Percentiles rank a stretch among this genome's conserved stretches.
Evolutionary conservation across 1,284 basidiomycete species (phyloP).

Genomic region (Xanthoconium separans): DNA sequence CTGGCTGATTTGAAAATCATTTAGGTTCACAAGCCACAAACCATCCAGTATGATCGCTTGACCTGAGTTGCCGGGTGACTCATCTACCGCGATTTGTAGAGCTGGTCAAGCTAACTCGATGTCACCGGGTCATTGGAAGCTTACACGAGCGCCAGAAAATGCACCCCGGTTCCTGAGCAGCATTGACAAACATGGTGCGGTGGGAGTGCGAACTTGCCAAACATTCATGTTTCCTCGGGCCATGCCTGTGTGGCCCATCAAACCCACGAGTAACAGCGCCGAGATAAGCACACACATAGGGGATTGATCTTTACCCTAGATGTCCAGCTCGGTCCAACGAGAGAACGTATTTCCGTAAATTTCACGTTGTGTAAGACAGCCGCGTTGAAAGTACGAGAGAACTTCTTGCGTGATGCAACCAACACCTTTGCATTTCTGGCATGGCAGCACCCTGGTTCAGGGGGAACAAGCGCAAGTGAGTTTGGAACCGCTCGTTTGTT

Average conservation of each 20-base stretch:
- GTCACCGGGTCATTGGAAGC: slow-evolving; percentile 4
- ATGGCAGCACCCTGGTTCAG: neutral
- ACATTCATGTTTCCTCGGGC: slow-evolving; percentile 14
- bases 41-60: slow-evolving; percentile 1
- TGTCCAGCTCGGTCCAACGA: slow-evolving; percentile 9
- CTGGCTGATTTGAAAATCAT: slow-evolving; percentile 3
- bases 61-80: slow-evolving; percentile 6
- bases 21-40: neutral
- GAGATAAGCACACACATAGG: slow-evolving; percentile 18
- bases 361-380: slow-evolving; percentile 6
- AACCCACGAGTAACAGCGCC: slow-evolving; percentile 11
- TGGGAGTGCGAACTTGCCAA: slow-evolving; percentile 13
- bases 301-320: slow-evolving; percentile 16
- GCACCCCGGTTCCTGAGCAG: slow-evolving; percentile 33
- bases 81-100: slow-evolving; percentile 1
- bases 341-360: slow-evolving; percentile 1
- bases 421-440: neutral
- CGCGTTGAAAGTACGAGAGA: neutral
- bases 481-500: neutral
- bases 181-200: slow-evolving; percentile 11
- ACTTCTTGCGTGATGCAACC: slow-evolving; percentile 1
- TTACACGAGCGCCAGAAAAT: slow-evolving; percentile 10
- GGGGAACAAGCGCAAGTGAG: neutral
- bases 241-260: slow-evolving; percentile 6
- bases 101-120: slow-evolving; percentile 3